Conservation (phyloP, 805 yeast species). For the Teunomyces kruisii region DNA sequence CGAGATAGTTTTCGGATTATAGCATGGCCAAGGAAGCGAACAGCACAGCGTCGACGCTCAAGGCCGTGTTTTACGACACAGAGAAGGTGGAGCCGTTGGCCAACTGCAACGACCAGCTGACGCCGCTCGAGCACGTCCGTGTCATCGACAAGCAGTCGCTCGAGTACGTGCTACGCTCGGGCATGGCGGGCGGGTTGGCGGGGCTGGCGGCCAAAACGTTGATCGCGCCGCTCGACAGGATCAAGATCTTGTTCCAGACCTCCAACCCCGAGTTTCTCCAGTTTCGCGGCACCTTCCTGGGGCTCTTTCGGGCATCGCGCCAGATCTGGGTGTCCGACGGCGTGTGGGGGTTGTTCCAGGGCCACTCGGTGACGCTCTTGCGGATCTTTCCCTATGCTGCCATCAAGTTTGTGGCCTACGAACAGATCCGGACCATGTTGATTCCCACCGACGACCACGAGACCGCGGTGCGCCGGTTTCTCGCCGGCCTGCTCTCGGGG, state of each 20-base stretch:
- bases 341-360: slow-evolving; percentile 79
- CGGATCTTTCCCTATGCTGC: slow-evolving; percentile 97
- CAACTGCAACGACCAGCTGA: slow-evolving; percentile 27
- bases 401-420: slow-evolving; percentile 93
- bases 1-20: background rate
- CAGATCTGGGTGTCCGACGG: slow-evolving; percentile 73
- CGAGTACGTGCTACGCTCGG: slow-evolving; percentile 80
- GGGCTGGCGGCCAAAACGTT: slow-evolving; percentile 95
- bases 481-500: slow-evolving; percentile 92
- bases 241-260: slow-evolving; percentile 93
- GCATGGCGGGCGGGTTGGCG: slow-evolving; percentile 92
- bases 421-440: slow-evolving; percentile 76
- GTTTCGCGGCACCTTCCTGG: slow-evolving; percentile 77
- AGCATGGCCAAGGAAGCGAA: slow-evolving; percentile 4
- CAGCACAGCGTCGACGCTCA: background rate
- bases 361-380: slow-evolving; percentile 89
- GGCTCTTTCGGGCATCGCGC: slow-evolving; percentile 70
- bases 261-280: slow-evolving; percentile 83
- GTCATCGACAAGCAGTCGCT: slow-evolving; percentile 65
- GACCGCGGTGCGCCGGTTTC: slow-evolving; percentile 73
- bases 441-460: slow-evolving; percentile 77
- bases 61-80: background rate
- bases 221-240: slow-evolving; percentile 93
- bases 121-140: slow-evolving; percentile 26
- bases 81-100: slow-evolving; percentile 7